phyloP scores from a whole-genome alignment of 2,329 filamentous ascomycete genomes.

The Pseudogymnoascus sp. region DNA sequence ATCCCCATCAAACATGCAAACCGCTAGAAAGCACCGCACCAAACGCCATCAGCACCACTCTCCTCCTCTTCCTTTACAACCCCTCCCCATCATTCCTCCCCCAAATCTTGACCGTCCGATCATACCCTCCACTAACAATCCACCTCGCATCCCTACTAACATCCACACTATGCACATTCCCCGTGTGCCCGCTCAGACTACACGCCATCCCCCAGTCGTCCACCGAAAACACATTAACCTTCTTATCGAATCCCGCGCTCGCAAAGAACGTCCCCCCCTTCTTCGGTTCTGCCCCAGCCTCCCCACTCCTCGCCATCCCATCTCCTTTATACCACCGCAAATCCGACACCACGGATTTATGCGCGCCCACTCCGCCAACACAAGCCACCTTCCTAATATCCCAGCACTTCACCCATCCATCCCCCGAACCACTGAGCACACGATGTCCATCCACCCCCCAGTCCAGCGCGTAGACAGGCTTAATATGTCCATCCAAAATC shows the following conservation, averaged over 20 bases:
- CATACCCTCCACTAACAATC: constrained; percentile 92
- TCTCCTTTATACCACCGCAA: constrained; percentile 89
- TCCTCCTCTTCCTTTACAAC: constrained; percentile 28
- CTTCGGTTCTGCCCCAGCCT: constrained; percentile 65
- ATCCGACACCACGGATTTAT: constrained; percentile 86
- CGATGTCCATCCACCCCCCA: constrained; percentile 89
- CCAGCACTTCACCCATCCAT: constrained; percentile 98
- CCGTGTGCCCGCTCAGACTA: constrained; percentile 80
- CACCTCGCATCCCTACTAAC: constrained; percentile 77
- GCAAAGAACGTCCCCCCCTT: constrained; percentile 90
- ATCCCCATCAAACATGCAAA: neutral
- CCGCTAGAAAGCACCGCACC: neutral
- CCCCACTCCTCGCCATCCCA: constrained; percentile 51
- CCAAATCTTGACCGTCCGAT: constrained; percentile 95
- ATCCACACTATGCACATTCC: constrained; percentile 85
- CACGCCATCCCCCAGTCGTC: constrained; percentile 93
- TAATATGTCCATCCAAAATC: constrained; percentile 82
- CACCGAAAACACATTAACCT: constrained; percentile 90
- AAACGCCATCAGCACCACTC: neutral
- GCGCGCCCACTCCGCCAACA: constrained; percentile 79
- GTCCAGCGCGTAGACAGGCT: constrained; percentile 86
- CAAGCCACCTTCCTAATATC: constrained; percentile 83
- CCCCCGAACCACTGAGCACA: constrained; percentile 84
- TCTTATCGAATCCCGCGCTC: constrained; percentile 84
- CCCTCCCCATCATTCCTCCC: constrained; percentile 67